A percentile compares a stretch with the other conserved stretches of the same genome.
These are phyloP conservation scores for Gryganskiella cystojenkinii DNA, from an alignment of 192 early-diverging fungal species.

Conservation along the genomic window DNA sequence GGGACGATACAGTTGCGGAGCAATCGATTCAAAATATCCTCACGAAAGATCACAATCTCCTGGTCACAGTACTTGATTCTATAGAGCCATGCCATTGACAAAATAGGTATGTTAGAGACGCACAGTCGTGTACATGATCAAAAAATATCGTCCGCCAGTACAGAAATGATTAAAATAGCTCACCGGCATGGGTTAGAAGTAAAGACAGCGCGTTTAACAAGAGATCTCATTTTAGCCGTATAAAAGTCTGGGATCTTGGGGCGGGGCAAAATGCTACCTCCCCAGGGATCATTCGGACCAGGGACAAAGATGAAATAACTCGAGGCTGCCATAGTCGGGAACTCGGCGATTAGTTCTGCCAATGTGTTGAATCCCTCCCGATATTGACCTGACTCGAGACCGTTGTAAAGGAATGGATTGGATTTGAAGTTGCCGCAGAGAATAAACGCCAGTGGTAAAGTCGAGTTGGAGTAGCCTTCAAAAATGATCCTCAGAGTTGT, in stretches of 20 bases:
- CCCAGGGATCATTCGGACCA: conserved; percentile 88
- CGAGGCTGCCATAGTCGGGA: conserved; percentile 61
- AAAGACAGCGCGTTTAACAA: conserved; percentile 72
- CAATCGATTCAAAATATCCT: conserved; percentile 82
- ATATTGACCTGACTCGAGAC: conserved; percentile 72
- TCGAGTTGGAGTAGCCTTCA: conserved; percentile 73
- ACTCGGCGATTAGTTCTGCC: conserved; percentile 75
- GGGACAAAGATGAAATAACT: conserved; percentile 93
- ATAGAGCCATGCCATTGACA: not conserved
- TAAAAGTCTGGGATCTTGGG: conserved; percentile 80
- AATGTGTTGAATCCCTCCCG: conserved; percentile 64
- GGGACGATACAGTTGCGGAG: conserved; percentile 79
- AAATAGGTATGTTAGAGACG: conserved; percentile 13
- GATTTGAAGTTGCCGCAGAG: conserved; percentile 91
- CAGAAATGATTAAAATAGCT: not conserved
- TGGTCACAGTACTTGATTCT: conserved; percentile 92
- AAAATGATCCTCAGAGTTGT: conserved; percentile 78
- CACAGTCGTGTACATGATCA: not conserved
- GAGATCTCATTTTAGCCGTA: conserved; percentile 66
- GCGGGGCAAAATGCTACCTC: conserved; percentile 74
- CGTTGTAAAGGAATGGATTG: conserved; percentile 72
- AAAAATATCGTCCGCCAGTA: not conserved
- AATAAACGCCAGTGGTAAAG: conserved; percentile 84
- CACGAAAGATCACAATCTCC: conserved; percentile 91
- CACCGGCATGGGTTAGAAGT: conserved; percentile 88